Evolutionary conservation across 495 filamentous ascomycete genomes (phyloP).

Genomic region (Oidiodendron maius): DNA sequence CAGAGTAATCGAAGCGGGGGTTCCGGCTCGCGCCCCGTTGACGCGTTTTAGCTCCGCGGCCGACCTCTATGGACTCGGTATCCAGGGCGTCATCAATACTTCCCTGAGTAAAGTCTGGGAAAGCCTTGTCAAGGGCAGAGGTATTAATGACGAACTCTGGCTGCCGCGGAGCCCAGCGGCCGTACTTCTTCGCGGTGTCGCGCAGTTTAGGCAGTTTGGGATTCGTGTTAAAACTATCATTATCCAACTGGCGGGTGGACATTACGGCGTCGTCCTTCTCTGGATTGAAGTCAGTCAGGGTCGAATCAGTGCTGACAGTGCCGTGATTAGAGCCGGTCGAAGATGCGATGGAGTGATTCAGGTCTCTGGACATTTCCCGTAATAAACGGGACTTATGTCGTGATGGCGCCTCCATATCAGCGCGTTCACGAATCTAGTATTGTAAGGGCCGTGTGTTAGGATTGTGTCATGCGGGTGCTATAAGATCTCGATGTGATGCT

Average conservation of each 20-base stretch:
- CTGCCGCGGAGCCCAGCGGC: slow-evolving; percentile 10
- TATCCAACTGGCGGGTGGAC: slow-evolving; percentile 14
- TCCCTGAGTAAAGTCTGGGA: slow-evolving; percentile 18
- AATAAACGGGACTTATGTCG: background rate
- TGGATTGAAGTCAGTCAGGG: slow-evolving; percentile 13
- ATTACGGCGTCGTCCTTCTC: slow-evolving; percentile 14
- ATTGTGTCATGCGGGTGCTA: too few species aligned
- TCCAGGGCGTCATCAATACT: slow-evolving; percentile 6
- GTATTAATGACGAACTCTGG: slow-evolving; percentile 16
- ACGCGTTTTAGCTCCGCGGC: background rate
- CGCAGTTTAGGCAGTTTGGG: slow-evolving; percentile 18
- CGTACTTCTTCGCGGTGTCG: slow-evolving; percentile 21
- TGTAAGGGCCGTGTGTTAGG: too few species aligned
- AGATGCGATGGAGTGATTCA: slow-evolving; percentile 1
- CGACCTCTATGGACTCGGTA: slow-evolving; percentile 11
- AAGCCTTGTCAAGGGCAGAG: slow-evolving; percentile 14
- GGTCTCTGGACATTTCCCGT: background rate
- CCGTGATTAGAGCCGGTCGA: slow-evolving; percentile 24
- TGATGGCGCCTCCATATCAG: background rate
- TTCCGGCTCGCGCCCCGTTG: background rate
- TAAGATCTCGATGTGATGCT: too few species aligned
- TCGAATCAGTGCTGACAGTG: slow-evolving; percentile 18
- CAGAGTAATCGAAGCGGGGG: slow-evolving; percentile 6
- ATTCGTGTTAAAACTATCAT: background rate
- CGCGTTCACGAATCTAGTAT: too few species aligned